Evolutionary conservation across 495 filamentous ascomycete genomes (phyloP).

Genomic region (Wilcoxina mikolae): DNA sequence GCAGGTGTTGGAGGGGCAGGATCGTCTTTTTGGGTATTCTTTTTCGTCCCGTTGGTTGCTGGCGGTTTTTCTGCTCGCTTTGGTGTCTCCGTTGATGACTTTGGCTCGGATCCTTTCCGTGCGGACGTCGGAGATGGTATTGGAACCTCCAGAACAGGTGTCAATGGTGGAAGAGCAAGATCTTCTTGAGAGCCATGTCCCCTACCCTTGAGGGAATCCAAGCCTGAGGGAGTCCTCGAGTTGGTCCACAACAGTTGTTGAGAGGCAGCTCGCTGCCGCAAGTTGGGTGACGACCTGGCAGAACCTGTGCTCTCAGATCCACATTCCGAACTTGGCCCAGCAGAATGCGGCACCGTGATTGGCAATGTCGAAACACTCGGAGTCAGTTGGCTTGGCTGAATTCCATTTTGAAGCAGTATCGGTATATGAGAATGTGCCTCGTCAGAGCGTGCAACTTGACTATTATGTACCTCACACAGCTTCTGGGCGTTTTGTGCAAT

Average conservation of each 20-base stretch:
- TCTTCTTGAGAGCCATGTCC: conserved; percentile 20
- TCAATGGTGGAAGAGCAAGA: conserved; percentile 7
- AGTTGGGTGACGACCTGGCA: conserved; percentile 15
- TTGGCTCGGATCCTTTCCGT: conserved; percentile 11
- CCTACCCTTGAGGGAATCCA: conserved; percentile 16
- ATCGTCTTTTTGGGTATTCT: conserved; percentile 1
- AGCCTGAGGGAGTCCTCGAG: too few relatives aligned
- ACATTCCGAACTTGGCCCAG: background rate
- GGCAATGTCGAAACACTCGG: background rate
- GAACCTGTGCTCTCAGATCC: conserved; percentile 13
- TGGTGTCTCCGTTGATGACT: conserved; percentile 6
- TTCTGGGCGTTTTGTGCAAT: conserved; percentile 19
- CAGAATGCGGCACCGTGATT: background rate
- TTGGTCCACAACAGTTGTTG: conserved; percentile 23
- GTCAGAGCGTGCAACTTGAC: background rate
- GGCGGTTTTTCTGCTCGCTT: background rate
- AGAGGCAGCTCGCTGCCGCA: conserved; percentile 21
- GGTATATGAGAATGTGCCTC: background rate
- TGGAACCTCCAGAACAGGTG: conserved; percentile 14
- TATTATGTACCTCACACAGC: conserved; percentile 22
- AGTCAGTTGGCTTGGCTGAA: background rate
- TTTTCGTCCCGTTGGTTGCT: background rate
- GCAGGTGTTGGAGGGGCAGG: conserved; percentile 7
- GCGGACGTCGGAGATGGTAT: conserved; percentile 3
- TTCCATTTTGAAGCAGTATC: background rate